Conservation (phyloP, 2,329 filamentous ascomycete genomes). For the Microascus cirrosus region DNA sequence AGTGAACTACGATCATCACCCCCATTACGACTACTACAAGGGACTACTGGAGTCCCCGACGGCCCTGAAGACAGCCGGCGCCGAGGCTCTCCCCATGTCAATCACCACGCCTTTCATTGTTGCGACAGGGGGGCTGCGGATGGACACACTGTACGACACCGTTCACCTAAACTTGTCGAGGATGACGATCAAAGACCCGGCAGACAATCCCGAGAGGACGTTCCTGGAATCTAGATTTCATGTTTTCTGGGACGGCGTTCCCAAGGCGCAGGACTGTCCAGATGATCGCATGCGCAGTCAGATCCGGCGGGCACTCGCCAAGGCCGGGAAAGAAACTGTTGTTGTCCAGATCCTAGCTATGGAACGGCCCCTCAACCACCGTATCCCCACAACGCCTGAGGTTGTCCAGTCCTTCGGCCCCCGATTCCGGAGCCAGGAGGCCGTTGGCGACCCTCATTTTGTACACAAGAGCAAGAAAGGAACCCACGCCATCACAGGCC, state of each 20-base stretch:
- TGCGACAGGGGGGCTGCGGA: conserved; percentile 6
- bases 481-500: conserved; percentile 2
- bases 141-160: conserved; percentile 11
- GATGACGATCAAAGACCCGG: conserved; percentile 1
- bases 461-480: conserved; percentile 3
- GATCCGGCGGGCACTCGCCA: not conserved
- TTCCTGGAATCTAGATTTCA: conserved; percentile 2
- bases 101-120: conserved; percentile 2
- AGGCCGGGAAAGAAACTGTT: not conserved
- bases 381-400: not conserved
- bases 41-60: not conserved
- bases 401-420: not conserved
- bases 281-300: conserved; percentile 1
- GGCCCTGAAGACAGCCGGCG: not conserved
- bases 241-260: conserved; percentile 1
- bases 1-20: conserved; percentile 2
- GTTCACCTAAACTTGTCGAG: conserved; percentile 4
- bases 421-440: conserved; percentile 2
- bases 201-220: not conserved
- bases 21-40: conserved; percentile 4
- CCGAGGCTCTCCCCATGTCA: not conserved
- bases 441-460: conserved; percentile 1
- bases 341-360: conserved; percentile 1
- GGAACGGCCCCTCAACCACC: not conserved
- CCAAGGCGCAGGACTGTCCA: not conserved